Base-by-base conservation (phyloP, 1,284 basidiomycete genomes). In the Boletus austroedulis region DNA sequence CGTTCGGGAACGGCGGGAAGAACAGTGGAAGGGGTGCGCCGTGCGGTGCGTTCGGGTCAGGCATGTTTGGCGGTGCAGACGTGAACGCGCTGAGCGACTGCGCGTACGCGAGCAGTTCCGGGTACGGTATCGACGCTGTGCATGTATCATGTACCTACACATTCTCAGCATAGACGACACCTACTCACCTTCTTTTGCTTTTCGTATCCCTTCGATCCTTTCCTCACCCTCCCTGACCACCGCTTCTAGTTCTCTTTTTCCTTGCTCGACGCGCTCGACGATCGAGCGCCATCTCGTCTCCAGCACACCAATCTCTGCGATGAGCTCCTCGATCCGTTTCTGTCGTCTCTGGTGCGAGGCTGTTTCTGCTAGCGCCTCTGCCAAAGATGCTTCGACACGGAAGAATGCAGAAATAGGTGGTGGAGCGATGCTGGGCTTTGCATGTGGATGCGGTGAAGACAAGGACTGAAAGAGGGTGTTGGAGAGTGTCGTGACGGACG, bases 1-100 rank as follows among this genome's bases (percentile, higher is more conserved):
- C 90, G 67, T 90, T 91, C 1, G 90, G 90, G 70, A 92, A 92
- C 12, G 90, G 90, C 24, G 90, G 90, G 75, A 90, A 90, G 78
- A 92, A 91, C 41, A 89, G 67, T 9, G 87, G 86, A 15, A 87
- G 84, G 2, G 87, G 86, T 17, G 84, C 84, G 12, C 87, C 86
- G 14, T 86, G 86, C 50, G 70, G 67, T 0, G 64, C 59, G 34
- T 70, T 68, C 7, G 60, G 68, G 49, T 91, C 87, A 31, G 89
- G 87, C 83, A 90, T 88, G 68, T 90, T 90, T 15, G 90, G 89
- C 8, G 90, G 90, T 12, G 90, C 90, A 40, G 90, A 91, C 6
- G 90, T 90, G 73, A 92, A 92, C 19, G 87, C 82, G 62, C 88
- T 89, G 50, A 92, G 77, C 62, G 85, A 89, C 67, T 91, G 87